Base-by-base conservation (phyloP, 768 basidiomycete genomes). In the Macrolepiota fuliginosa region DNA sequence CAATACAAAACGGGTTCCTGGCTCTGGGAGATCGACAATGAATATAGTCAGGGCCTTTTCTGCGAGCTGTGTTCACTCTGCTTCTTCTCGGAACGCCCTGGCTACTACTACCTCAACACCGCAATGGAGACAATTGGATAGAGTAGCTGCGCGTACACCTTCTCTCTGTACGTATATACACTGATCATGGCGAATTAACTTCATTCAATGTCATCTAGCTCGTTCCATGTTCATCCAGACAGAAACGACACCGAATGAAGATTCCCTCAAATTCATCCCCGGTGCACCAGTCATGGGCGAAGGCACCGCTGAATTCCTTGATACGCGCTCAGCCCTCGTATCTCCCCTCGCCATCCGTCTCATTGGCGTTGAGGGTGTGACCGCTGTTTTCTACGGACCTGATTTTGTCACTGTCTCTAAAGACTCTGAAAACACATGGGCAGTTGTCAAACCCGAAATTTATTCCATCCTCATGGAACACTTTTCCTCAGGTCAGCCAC, bases 211-310 rank as follows among this genome's bases (percentile, higher is more conserved):
- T 9, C 37, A 25, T 39, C 39, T 62, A 93, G 91, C 76, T 36
- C 86, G 95, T 24, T 89, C 90, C 57, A 96, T 98, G 96, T 98
- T 98, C 79, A 97, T 98, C 61, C 97, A 99, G 76, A 98, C 96
- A 4, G 96, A 98, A 76, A 86, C 88, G 10, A 99, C 97, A 0
- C 97, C 97, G 0, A 99, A 99, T 72, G 92, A 94, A 35, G 94
- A 98, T 71, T 96, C 96, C 0, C 84, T 99, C 55, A 98, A 99
- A 74, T 99, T 99, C 76, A 94, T 99, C 62, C 97, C 96, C 0
- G 97, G 97, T 0, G 81, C 88, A 24, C 73, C 87, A 29, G 95
- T 99, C 29, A 94, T 97, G 87, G 85, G 84, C 42, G 84, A 86
- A 25, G 94, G 94, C 47, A 91, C 91, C 0, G 94, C 95, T 6